A percentile compares a stretch with the other conserved stretches of the same genome.
Evolutionary conservation across 495 filamentous ascomycete species (phyloP).

Genomic region (Penicillium egyptiacum): DNA sequence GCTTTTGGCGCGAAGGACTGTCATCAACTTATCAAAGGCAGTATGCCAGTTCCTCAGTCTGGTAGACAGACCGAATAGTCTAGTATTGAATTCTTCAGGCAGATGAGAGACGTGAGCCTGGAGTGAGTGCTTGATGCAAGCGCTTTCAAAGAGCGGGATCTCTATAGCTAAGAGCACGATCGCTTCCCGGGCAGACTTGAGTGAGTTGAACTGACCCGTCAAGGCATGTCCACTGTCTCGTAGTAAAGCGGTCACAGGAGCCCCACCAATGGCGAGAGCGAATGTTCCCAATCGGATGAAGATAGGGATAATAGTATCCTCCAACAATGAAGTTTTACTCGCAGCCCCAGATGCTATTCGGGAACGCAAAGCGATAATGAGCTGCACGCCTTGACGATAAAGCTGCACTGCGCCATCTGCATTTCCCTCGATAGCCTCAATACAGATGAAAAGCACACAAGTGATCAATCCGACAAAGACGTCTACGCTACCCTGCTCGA

Average conservation of each 20-base stretch:
- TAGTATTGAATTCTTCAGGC: conserved; percentile 8
- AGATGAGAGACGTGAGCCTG: conserved; percentile 6
- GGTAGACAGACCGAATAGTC: conserved; percentile 14
- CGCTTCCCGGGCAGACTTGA: conserved; percentile 36
- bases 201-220: conserved; percentile 21
- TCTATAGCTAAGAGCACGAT: conserved; percentile 29
- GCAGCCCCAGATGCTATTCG: conserved; percentile 22
- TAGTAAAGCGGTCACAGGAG: conserved; percentile 17
- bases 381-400: conserved; percentile 37
- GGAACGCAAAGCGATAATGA: conserved; percentile 31
- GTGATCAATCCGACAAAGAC: conserved; percentile 47
- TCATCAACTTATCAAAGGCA: conserved; percentile 15
- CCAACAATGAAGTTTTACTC: conserved; percentile 23
- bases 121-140: conserved; percentile 19
- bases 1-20: background rate
- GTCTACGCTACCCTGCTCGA: conserved; percentile 36
- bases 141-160: conserved; percentile 23
- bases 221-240: conserved; percentile 2
- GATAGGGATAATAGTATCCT: conserved; percentile 40
- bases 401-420: conserved; percentile 33
- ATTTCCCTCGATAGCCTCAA: conserved; percentile 52
- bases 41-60: conserved; percentile 13
- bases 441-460: conserved; percentile 59
- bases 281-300: conserved; percentile 37
- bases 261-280: conserved; percentile 12